Base-by-base conservation (phyloP, 2,329 filamentous ascomycete species). In the Phaeosphaeria sp. region DNA sequence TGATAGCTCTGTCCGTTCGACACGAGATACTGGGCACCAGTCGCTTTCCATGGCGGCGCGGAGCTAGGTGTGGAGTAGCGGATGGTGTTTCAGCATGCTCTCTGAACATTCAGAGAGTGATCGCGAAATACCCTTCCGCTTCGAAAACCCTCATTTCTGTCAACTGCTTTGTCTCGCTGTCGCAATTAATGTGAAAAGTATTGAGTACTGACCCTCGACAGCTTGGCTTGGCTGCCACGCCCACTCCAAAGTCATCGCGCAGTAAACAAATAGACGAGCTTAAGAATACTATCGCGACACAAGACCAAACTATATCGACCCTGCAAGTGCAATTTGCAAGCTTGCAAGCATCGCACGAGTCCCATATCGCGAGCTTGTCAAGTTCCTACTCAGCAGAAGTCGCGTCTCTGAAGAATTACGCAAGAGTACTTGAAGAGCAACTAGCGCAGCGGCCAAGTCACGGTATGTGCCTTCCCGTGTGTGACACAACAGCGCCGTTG, bases 321-420 rank as follows among this genome's bases (percentile, higher is more conserved):
- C 60, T 78, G 2, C 71, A 73, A 59, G 63, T 69, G 2, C 77
- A 79, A 48, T 76, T 80, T 45, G 57, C 65, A 11, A 69, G 63
- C 51, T 61, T 81, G 53, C 71, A 73, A 46, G 64, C 62, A 22
- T 74, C 78, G 13, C 77, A 81, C 56, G 77, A 81, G 55, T 69
- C 74, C 3, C 76, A 80, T 52, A 56, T 79, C 20, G 59, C 60
- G 17, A 77, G 68, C 50, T 63, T 81, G 40, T 67, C 64, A 51
- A 72, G 76, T 40, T 65, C 77, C n/a, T 78, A 81, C 61, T 67
- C 68, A 17, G 72, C 70, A 25, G 79, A 80, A 66, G 53, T 81
- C 9, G 69, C 72, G n/a, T 76, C 77, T 7, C 57, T 79, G 33
- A 73, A 67, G 22, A 68, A 75, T 21, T 78, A 81, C 60, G 69